Base-by-base conservation (phyloP, 1,284 basidiomycete genomes). In the Pseudozyma thailandica region DNA sequence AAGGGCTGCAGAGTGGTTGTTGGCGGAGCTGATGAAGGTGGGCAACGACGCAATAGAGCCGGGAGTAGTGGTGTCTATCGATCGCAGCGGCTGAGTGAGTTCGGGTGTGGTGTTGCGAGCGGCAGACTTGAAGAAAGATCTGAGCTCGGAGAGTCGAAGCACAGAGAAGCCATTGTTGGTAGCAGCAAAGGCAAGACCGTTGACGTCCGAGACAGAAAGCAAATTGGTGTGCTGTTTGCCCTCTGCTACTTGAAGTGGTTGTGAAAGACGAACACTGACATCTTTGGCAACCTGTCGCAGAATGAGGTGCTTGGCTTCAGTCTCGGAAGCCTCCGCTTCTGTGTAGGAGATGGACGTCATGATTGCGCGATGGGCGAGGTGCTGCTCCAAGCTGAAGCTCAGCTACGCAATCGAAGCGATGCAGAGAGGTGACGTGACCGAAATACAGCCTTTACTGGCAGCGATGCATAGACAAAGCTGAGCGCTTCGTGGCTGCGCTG, bases 301-400 rank as follows among this genome's bases (percentile, higher is more conserved):
- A 38, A 68, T 38, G 21, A 78, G 60, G 35, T 69, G 63, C 71
- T 78, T 30, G 87, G 87, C 68, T 89, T 91, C 69, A 31, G 44
- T 50, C 55, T 56, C 64, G 33, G 62, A 48, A 43, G 50, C 21
- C 61, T 50, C 16, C 54, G 26, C 30, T 69, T 60, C 59, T 28
- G 39, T 63, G 10, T 66, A 49, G 15, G 46, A 31, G 23, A 65
- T 31, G n/a, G 15, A 42, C 25, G 28, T 33, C 27, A 51, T 60
- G 48, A 15, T n/a, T 23, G 20, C 7, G 39, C 13, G 15, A 35
- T 10, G 28, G 12, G 15, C 13, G 35, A 26, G 23, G 42, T 21
- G 42, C 18, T 33, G 18, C 28, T 31, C 44, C 30, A 28, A 31
- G 18, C n/a, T 41, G 10, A 38, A 38, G 35, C 35, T 4, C 28